A percentile compares a stretch with the other conserved stretches of the same genome.
Evolutionary conservation across 306 rosid genomes (phyloP).

Genomic region (Glycyrrhiza uralensis): DNA sequence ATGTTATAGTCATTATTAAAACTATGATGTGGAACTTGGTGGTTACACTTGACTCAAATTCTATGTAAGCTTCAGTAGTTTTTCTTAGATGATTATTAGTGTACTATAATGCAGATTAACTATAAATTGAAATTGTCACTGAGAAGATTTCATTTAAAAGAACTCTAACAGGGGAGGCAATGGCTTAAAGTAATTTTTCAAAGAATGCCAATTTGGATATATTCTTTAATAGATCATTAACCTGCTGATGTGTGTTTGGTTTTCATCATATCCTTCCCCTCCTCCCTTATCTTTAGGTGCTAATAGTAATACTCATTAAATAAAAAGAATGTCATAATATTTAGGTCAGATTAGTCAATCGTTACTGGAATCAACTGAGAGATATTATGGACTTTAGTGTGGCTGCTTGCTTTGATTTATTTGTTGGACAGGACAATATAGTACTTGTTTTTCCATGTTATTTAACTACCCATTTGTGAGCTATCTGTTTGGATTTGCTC

Average conservation of each 20-base stretch:
- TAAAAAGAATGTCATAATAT: neutral
- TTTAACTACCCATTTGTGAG: neutral
- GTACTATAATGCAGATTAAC: neutral
- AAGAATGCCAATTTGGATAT: neutral
- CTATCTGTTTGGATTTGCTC: constrained; percentile 11
- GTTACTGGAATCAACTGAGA: neutral
- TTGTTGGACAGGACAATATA: neutral
- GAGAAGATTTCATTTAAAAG: neutral
- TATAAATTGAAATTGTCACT: neutral
- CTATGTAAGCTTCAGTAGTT: neutral
- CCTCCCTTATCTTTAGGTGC: neutral
- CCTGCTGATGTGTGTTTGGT: neutral
- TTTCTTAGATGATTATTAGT: neutral
- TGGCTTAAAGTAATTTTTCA: neutral
- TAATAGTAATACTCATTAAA: neutral
- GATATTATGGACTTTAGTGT: neutral
- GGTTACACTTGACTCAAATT: neutral
- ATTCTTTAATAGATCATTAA: neutral
- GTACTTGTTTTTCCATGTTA: neutral
- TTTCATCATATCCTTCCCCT: neutral
- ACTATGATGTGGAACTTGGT: neutral
- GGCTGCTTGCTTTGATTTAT: neutral
- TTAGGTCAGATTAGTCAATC: neutral
- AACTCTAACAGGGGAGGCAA: neutral
- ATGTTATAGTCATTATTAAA: constrained; percentile 1